These are phyloP conservation scores for Pyrenochaeta sp. DNA, from an alignment of 2,329 filamentous ascomycete species.

Conservation along the genomic window DNA sequence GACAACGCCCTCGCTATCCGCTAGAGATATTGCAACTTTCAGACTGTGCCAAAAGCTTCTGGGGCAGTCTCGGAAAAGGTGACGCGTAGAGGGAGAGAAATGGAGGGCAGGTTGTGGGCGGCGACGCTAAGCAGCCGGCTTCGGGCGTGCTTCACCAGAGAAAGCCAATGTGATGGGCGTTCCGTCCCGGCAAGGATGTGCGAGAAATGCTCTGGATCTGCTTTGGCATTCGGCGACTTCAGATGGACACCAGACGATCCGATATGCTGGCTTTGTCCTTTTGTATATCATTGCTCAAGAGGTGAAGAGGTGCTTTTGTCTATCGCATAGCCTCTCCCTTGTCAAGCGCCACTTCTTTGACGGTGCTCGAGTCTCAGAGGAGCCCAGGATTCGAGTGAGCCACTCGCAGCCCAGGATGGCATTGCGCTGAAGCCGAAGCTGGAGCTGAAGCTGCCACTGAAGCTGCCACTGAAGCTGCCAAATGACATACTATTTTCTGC, in stretches of 20 bases:
- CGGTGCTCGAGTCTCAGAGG: background rate
- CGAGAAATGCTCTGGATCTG: conserved; percentile 17
- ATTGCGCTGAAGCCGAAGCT: background rate
- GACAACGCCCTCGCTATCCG: background rate
- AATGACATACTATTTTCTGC: conserved; percentile 8
- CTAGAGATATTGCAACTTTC: too few species aligned
- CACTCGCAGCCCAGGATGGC: background rate
- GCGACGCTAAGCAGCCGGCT: background rate
- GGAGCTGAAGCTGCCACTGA: background rate
- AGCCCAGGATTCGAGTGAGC: background rate
- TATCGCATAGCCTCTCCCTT: conserved; percentile 5
- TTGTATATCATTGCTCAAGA: conserved; percentile 15
- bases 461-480: background rate
- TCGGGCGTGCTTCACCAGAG: conserved; percentile 6
- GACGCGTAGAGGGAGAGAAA: background rate
- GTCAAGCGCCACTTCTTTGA: conserved; percentile 2
- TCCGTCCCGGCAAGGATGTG: conserved; percentile 24
- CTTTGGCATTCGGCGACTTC: conserved; percentile 24
- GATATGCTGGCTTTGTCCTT: conserved; percentile 9
- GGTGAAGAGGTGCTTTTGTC: conserved; percentile 4
- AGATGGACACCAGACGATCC: conserved; percentile 10
- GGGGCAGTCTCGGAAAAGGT: background rate
- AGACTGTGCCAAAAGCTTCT: background rate
- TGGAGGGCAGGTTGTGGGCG: background rate
- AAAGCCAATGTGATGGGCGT: conserved; percentile 19